These are phyloP conservation scores for Brettanomyces sp. DNA, from an alignment of 805 yeast genomes.

Conservation along the genomic window DNA sequence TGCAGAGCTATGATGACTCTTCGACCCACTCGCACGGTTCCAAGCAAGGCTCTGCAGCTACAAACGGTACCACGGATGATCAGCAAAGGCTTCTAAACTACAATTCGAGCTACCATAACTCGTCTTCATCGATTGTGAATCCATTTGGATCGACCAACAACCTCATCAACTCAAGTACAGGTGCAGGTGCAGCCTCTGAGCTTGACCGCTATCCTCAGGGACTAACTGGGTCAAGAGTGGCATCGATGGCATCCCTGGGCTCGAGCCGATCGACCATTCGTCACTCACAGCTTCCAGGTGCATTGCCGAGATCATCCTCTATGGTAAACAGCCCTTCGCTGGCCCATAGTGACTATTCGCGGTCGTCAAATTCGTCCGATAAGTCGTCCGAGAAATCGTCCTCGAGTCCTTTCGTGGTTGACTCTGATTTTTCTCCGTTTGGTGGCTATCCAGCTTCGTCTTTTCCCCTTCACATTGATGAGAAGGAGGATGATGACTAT, in stretches of 20 bases:
- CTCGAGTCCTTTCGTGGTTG: constrained; percentile 34
- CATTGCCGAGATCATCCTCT: too few relatives aligned
- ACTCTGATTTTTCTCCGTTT: constrained; percentile 75
- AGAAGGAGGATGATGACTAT: constrained; percentile 91
- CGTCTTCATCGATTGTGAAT: constrained; percentile 19
- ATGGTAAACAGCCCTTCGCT: too few relatives aligned
- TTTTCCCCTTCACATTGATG: constrained; percentile 85
- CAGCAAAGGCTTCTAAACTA: constrained; percentile 13
- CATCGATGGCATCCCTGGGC: constrained; percentile 38
- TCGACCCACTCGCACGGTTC: constrained; percentile 15
- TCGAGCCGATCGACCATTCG: background rate
- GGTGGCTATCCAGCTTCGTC: constrained; percentile 95
- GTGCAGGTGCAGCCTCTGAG: constrained; percentile 26
- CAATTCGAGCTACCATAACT: constrained; percentile 17
- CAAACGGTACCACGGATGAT: constrained; percentile 6
- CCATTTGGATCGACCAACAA: constrained; percentile 23
- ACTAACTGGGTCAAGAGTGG: constrained; percentile 45
- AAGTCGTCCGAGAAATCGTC: constrained; percentile 14
- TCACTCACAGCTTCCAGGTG: too few relatives aligned
- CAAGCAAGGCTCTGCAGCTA: background rate
- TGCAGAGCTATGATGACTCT: constrained; percentile 19
- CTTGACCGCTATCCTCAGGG: constrained; percentile 63
- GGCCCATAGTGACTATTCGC: constrained; percentile 4
- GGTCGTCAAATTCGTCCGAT: constrained; percentile 7
- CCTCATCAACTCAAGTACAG: background rate